Evolutionary conservation across 2,329 filamentous ascomycete species (phyloP).

Genomic region (Stemphylium beticola): DNA sequence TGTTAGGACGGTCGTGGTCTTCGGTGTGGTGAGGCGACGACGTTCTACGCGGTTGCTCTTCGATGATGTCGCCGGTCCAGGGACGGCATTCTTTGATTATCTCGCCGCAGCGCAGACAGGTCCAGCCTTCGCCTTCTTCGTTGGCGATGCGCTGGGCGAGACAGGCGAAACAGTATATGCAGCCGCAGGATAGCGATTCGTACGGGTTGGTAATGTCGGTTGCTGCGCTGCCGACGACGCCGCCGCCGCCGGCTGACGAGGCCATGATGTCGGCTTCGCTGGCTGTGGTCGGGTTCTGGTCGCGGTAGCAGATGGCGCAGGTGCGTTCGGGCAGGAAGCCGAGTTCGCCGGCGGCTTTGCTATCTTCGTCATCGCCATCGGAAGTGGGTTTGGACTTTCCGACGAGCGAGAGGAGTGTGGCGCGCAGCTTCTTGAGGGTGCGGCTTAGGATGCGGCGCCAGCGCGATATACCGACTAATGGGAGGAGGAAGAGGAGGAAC

Average conservation of each 20-base stretch:
- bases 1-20: slow-evolving; percentile 7
- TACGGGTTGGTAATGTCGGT: slow-evolving; percentile 98
- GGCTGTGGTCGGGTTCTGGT: slow-evolving; percentile 76
- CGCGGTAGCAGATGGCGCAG: slow-evolving; percentile 95
- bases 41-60: slow-evolving; percentile 42
- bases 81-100: slow-evolving; percentile 83
- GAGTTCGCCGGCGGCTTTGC: slow-evolving; percentile 68
- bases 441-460: slow-evolving; percentile 91
- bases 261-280: slow-evolving; percentile 76
- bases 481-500: slow-evolving; percentile 95
- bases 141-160: slow-evolving; percentile 87
- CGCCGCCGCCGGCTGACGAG: slow-evolving; percentile 65
- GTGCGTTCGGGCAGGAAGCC: slow-evolving; percentile 89
- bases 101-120: slow-evolving; percentile 86
- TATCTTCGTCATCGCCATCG: slow-evolving; percentile 55
- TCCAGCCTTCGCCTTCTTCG: slow-evolving; percentile 94
- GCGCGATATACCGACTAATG: slow-evolving; percentile 89
- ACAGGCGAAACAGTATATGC: slow-evolving; percentile 95
- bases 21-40: not conserved
- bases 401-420: slow-evolving; percentile 56
- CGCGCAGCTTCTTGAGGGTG: slow-evolving; percentile 81
- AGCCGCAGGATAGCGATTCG: slow-evolving; percentile 85
- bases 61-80: slow-evolving; percentile 89
- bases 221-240: slow-evolving; percentile 83
- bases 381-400: slow-evolving; percentile 54